Percentiles rank a stretch among this genome's conserved stretches.
Conservation (phyloP, 2,329 filamentous ascomycete species). For the Botrytis squamosa region DNA sequence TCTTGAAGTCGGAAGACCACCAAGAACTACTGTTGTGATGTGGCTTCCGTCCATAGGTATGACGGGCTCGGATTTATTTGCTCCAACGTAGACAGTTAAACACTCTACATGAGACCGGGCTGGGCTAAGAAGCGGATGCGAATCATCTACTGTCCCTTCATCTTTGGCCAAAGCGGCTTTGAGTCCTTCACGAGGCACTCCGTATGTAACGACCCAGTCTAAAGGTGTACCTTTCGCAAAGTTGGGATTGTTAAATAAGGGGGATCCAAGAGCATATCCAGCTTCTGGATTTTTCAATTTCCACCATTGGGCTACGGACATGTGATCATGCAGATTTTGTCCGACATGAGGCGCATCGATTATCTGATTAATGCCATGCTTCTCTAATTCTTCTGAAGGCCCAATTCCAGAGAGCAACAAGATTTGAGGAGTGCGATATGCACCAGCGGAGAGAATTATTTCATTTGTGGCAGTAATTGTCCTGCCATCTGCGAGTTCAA, state of each 20-base stretch:
- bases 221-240: background rate
- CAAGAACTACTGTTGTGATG: conserved; percentile 18
- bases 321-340: conserved; percentile 10
- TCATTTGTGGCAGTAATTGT: background rate
- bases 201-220: background rate
- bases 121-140: background rate
- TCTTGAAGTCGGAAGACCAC: conserved; percentile 24
- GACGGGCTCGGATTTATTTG: background rate
- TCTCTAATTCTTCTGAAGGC: background rate
- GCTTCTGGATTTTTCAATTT: conserved; percentile 11
- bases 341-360: background rate
- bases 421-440: conserved; percentile 6
- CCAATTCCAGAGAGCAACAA: background rate
- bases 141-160: background rate
- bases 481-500: background rate
- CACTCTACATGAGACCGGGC: conserved; percentile 11
- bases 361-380: conserved; percentile 13
- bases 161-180: conserved; percentile 4
- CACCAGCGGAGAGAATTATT: background rate
- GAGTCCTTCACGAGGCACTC: background rate
- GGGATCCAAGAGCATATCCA: conserved; percentile 3
- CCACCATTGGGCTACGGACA: conserved; percentile 11
- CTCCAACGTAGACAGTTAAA: conserved; percentile 3
- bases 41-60: conserved; percentile 23
- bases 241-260: background rate